Percentiles rank a stretch among this genome's conserved stretches.
Conservation (phyloP, 176 grass and related monocot genomes). For the Eragrostis nindensis region DNA sequence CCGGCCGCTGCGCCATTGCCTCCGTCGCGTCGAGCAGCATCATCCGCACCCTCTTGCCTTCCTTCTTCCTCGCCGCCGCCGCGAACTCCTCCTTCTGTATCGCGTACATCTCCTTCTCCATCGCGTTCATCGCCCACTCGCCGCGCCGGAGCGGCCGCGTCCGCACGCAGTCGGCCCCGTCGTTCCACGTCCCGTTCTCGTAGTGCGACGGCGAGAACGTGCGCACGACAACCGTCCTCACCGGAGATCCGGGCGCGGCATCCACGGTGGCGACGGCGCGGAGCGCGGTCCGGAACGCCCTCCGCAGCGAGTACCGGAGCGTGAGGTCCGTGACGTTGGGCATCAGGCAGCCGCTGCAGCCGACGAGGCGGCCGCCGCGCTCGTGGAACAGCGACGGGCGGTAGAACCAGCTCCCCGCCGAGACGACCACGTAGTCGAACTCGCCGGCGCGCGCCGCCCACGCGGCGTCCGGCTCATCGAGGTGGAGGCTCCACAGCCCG, state of each 20-base stretch:
- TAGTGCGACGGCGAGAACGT: slow-evolving; percentile 71
- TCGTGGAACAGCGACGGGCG: slow-evolving; percentile 54
- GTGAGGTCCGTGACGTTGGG: slow-evolving; percentile 57
- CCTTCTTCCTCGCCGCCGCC: slow-evolving; percentile 6
- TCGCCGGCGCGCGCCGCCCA: slow-evolving; percentile 28
- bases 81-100: slow-evolving; percentile 49
- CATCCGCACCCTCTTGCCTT: slow-evolving; percentile 22
- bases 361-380: slow-evolving; percentile 30
- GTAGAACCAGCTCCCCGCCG: slow-evolving; percentile 65
- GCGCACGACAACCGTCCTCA: slow-evolving; percentile 39
- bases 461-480: slow-evolving; percentile 53
- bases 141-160: slow-evolving; percentile 37
- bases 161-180: slow-evolving; percentile 54
- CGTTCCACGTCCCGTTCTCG: slow-evolving; percentile 66
- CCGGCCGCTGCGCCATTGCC: slow-evolving; percentile 54
- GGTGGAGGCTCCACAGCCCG: slow-evolving; percentile 52
- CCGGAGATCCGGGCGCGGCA: slow-evolving; percentile 29
- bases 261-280: neutral
- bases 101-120: slow-evolving; percentile 36
- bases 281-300: neutral
- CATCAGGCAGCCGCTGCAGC: slow-evolving; percentile 43
- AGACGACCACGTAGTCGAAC: slow-evolving; percentile 53
- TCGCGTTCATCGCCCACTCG: slow-evolving; percentile 34
- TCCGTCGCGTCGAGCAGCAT: slow-evolving; percentile 63
- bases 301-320: slow-evolving; percentile 45